phyloP scores from a whole-genome alignment of 2,329 filamentous ascomycete species.

The Aquanectria penicillioides region DNA sequence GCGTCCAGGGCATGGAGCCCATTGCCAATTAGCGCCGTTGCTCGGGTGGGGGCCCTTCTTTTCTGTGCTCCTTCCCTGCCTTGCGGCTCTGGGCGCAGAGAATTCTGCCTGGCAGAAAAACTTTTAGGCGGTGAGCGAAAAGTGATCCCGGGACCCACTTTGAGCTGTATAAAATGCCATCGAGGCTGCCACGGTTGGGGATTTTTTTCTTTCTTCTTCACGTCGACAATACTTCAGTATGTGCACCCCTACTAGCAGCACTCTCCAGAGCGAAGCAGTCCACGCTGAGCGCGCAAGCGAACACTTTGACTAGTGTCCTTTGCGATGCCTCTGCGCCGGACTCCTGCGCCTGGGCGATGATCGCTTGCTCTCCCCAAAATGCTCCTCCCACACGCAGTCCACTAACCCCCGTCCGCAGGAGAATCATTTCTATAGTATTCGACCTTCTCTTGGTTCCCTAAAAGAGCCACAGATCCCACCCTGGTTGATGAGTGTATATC shows the following conservation, averaged over 20 bases:
- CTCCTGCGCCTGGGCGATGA: no score
- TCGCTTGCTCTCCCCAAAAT: no score
- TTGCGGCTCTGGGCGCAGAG: background rate
- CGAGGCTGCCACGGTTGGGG: slow-evolving; percentile 44
- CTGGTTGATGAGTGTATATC: slow-evolving; percentile 65
- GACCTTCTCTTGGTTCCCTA: slow-evolving; percentile 91
- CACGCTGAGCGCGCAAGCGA: background rate
- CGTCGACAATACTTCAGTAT: slow-evolving; percentile 71
- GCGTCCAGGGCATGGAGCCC: background rate
- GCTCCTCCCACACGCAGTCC: background rate
- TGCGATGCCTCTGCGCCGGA: background rate
- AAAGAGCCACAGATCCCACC: slow-evolving; percentile 91
- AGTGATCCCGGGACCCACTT: slow-evolving; percentile 34
- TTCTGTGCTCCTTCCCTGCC: background rate
- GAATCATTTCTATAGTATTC: slow-evolving; percentile 99
- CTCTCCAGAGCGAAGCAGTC: slow-evolving; percentile 14
- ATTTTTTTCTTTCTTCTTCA: slow-evolving; percentile 63
- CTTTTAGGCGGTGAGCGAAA: slow-evolving; percentile 50
- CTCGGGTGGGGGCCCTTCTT: no score
- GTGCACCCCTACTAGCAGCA: slow-evolving; percentile 47
- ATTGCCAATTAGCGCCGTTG: slow-evolving; percentile 5
- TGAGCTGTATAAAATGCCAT: slow-evolving; percentile 53
- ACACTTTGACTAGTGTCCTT: background rate
- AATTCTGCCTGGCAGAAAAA: slow-evolving; percentile 41
- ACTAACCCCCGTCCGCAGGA: slow-evolving; percentile 51